Conservation (phyloP, 305 asterid genomes). For the Fraxinus sp. region DNA sequence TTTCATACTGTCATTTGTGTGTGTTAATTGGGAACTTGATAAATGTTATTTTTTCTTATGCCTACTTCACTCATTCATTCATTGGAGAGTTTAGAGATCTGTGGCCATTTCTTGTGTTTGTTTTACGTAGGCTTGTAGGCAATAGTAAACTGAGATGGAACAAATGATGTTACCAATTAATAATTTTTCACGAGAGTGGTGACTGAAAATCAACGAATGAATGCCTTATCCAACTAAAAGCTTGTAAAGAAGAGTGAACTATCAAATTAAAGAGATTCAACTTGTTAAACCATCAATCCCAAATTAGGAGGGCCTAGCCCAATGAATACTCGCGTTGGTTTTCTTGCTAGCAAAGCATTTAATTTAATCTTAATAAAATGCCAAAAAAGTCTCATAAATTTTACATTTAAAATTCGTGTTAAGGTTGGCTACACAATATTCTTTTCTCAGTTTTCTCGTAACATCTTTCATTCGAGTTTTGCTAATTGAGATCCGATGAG, state of each 20-base stretch:
- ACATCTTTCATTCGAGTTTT: neutral
- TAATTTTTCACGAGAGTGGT: neutral
- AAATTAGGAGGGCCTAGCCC: neutral
- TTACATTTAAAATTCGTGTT: neutral
- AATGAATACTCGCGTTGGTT: neutral
- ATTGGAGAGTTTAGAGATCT: neutral
- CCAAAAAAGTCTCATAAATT: neutral
- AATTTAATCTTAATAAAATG: neutral
- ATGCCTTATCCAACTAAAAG: neutral
- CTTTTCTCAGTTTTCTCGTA: neutral
- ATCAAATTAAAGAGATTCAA: neutral
- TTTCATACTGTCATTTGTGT: neutral
- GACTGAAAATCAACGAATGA: neutral
- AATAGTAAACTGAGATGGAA: neutral
- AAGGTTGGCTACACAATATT: neutral
- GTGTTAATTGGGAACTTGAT: neutral
- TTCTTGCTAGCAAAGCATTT: neutral
- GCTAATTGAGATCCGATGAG: neutral
- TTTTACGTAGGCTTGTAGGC: neutral
- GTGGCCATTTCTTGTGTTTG: neutral
- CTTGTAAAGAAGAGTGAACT: neutral
- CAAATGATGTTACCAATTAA: neutral
- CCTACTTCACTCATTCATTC: neutral
- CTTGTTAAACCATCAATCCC: neutral
- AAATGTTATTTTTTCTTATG: neutral